phyloP scores from a whole-genome alignment of 768 basidiomycete species.

The Suillus tomentosus region DNA sequence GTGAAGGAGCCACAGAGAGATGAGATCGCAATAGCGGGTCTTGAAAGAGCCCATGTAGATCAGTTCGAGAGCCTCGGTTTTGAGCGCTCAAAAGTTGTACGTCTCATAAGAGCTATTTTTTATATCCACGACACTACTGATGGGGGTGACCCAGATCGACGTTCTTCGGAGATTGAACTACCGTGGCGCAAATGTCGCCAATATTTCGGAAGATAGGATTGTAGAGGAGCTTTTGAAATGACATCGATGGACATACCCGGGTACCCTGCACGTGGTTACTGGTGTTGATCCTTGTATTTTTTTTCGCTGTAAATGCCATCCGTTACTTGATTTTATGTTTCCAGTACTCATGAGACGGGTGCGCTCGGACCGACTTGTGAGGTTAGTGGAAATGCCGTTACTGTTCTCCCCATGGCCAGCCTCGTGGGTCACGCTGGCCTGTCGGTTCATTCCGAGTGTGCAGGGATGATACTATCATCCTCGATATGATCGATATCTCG shows the following conservation, averaged over 20 bases:
- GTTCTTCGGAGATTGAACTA: conserved; percentile 88
- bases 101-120: conserved; percentile 33
- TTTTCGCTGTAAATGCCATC: conserved; percentile 25
- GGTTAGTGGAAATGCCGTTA: conserved; percentile 6
- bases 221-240: conserved; percentile 84
- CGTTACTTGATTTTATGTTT: conserved; percentile 6
- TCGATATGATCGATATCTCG: conserved; percentile 3
- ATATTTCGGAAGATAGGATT: conserved; percentile 80
- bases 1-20: conserved; percentile 37
- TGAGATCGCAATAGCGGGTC: conserved; percentile 71
- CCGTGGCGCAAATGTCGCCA: conserved; percentile 76
- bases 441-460: conserved; percentile 5
- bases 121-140: conserved; percentile 10
- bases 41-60: conserved; percentile 81
- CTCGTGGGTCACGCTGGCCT: conserved; percentile 3
- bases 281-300: conserved; percentile 23
- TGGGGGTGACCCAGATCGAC: conserved; percentile 60
- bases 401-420: neutral
- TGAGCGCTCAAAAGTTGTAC: conserved; percentile 78
- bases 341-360: conserved; percentile 20
- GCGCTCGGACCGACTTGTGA: conserved; percentile 7
- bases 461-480: conserved; percentile 6
- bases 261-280: conserved; percentile 24
- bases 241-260: conserved; percentile 26
- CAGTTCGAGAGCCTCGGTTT: conserved; percentile 86